Percentiles rank a stretch among this genome's conserved stretches.
Evolutionary conservation across 345 rosid species (phyloP).

Genomic region (Orychophragmus violaceus): DNA sequence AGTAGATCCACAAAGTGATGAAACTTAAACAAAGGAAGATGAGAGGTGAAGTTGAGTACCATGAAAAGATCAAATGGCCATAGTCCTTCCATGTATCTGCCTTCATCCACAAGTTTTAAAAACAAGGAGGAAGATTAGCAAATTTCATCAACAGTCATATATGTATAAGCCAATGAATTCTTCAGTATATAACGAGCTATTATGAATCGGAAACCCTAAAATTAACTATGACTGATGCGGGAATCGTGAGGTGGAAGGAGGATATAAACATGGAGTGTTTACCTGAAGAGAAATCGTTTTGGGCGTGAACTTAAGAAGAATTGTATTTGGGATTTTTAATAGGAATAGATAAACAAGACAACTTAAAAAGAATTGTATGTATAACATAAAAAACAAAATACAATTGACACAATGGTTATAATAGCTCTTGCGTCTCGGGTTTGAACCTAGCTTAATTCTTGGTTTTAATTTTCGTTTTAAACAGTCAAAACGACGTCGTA

Average conservation of each 20-base stretch:
- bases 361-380: too few species aligned
- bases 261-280: background rate
- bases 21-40: background rate
- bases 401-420: too few species aligned
- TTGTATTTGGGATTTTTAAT: too few species aligned
- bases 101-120: slow-evolving; percentile 59
- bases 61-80: slow-evolving; percentile 33
- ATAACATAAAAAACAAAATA: too few species aligned
- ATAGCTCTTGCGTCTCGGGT: too few species aligned
- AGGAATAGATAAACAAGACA: too few species aligned
- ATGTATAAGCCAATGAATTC: background rate
- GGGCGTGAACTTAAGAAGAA: too few species aligned
- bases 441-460: too few species aligned
- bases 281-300: slow-evolving; percentile 41
- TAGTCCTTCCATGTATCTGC: slow-evolving; percentile 57
- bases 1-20: background rate
- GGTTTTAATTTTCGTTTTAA: too few species aligned
- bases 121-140: slow-evolving; percentile 28
- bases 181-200: background rate
- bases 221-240: too few species aligned
- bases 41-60: slow-evolving; percentile 32
- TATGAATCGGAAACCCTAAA: too few species aligned
- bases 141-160: background rate
- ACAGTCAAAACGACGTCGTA: too few species aligned
- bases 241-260: background rate